Percentiles rank a stretch among this genome's conserved stretches.
phyloP scores from a whole-genome alignment of 129 eudicot species.

The Artemisia argyi region DNA sequence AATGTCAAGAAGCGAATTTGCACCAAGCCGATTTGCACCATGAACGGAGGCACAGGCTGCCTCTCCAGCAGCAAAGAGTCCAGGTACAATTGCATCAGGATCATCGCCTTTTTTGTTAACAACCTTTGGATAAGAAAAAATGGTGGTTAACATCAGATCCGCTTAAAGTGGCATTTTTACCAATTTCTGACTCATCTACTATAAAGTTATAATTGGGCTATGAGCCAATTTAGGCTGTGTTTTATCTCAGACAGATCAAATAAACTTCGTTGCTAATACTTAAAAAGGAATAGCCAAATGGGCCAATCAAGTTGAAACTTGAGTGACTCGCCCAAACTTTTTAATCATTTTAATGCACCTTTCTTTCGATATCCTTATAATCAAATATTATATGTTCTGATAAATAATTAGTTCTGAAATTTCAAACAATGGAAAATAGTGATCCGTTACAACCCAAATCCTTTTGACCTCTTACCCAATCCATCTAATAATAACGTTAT shows the following conservation, averaged over 20 bases:
- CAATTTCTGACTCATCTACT: background rate
- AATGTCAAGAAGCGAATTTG: constrained; percentile 98
- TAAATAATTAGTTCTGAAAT: no score
- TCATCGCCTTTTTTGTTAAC: constrained; percentile 71
- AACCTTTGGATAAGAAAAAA: constrained; percentile 47
- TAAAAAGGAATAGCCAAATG: no score
- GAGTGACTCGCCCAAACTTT: no score
- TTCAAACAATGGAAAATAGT: no score
- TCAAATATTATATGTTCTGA: no score
- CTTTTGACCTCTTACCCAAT: no score
- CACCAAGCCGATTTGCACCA: constrained; percentile 99
- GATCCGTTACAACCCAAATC: no score
- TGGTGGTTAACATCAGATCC: constrained; percentile 2
- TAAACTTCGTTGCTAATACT: no score
- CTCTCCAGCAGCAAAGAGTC: constrained; percentile 99
- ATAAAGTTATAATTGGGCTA: background rate
- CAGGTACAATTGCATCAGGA: constrained; percentile 90
- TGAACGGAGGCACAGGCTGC: constrained; percentile 99
- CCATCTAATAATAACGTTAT: no score
- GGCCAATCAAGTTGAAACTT: no score
- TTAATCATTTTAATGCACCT: no score
- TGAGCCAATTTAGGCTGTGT: background rate
- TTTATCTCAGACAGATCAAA: background rate
- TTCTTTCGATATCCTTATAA: no score
- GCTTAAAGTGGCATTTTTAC: background rate